Conservation (phyloP, 495 filamentous ascomycete species). For the Entonaema liquescens region DNA sequence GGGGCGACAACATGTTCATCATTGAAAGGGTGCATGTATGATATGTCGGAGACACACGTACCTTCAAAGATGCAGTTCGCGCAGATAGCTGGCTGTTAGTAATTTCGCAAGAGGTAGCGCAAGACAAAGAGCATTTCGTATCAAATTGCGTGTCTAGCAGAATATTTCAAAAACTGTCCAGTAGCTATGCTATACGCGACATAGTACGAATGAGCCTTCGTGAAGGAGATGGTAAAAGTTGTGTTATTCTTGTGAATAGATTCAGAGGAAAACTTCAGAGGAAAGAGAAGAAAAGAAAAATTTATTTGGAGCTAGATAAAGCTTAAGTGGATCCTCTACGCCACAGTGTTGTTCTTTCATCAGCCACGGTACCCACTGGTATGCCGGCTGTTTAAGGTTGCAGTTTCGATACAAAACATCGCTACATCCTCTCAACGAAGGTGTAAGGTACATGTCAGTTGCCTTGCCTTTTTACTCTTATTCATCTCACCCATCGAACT, state of each 20-base stretch:
- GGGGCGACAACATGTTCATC: constrained; percentile 95
- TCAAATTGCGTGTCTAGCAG: neutral
- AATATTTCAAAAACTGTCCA: neutral
- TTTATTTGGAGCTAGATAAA: constrained; percentile 17
- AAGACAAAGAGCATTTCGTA: neutral
- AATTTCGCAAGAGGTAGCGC: neutral
- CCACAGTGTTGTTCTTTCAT: neutral
- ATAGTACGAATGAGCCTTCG: neutral
- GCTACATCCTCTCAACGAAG: constrained; percentile 16
- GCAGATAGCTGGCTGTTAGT: constrained; percentile 15
- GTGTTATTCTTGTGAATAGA: neutral
- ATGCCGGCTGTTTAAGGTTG: constrained; percentile 15
- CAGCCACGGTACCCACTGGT: constrained; percentile 14
- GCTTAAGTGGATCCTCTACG: neutral
- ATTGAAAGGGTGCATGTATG: constrained; percentile 53
- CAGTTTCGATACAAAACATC: constrained; percentile 31
- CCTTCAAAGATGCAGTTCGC: constrained; percentile 32
- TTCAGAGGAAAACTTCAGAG: constrained; percentile 37
- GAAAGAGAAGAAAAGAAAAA: constrained; percentile 43
- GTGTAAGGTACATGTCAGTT: constrained; percentile 15
- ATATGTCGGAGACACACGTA: constrained; percentile 44
- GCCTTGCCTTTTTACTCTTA: constrained; percentile 17
- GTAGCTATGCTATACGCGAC: no score
- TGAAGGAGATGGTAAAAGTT: neutral
- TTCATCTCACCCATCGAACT: neutral